phyloP scores from a whole-genome alignment of 1,139 yeast genomes.

The Barnettozyma hawaiiensis region DNA sequence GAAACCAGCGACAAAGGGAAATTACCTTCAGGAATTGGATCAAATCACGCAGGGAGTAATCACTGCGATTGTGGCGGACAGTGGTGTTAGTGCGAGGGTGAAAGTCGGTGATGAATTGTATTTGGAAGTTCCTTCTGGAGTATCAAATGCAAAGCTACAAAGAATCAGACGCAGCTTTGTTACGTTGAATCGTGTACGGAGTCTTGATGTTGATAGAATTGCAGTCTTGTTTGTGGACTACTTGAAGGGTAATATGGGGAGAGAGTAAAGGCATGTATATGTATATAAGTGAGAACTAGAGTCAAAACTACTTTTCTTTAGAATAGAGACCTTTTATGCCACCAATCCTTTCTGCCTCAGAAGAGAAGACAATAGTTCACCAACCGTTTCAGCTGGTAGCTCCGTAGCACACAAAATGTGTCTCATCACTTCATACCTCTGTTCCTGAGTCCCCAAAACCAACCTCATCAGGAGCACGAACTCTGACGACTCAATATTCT shows the following conservation, averaged over 20 bases:
- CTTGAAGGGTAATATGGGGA: constrained; percentile 43
- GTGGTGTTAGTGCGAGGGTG: constrained; percentile 51
- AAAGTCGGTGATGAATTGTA: constrained; percentile 35
- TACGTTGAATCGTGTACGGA: constrained; percentile 71
- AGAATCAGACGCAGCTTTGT: constrained; percentile 79
- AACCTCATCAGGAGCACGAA: neutral
- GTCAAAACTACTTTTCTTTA: too few species aligned
- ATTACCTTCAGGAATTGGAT: constrained; percentile 78
- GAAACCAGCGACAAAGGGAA: constrained; percentile 66
- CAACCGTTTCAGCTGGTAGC: neutral
- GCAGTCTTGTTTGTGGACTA: constrained; percentile 70
- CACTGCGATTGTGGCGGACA: constrained; percentile 52
- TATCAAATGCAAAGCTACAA: constrained; percentile 75
- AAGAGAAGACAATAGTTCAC: neutral
- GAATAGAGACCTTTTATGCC: too few species aligned
- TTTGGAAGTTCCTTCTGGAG: constrained; percentile 60
- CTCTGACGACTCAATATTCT: neutral
- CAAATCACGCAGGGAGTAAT: constrained; percentile 62
- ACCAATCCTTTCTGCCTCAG: neutral
- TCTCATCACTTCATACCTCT: neutral
- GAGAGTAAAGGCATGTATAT: constrained; percentile 18
- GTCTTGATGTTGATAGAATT: constrained; percentile 59
- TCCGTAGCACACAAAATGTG: neutral
- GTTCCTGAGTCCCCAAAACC: neutral
- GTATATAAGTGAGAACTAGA: too few species aligned